Base-by-base conservation (phyloP, 1,284 basidiomycete species). In the Salmacisia buchloeana region DNA sequence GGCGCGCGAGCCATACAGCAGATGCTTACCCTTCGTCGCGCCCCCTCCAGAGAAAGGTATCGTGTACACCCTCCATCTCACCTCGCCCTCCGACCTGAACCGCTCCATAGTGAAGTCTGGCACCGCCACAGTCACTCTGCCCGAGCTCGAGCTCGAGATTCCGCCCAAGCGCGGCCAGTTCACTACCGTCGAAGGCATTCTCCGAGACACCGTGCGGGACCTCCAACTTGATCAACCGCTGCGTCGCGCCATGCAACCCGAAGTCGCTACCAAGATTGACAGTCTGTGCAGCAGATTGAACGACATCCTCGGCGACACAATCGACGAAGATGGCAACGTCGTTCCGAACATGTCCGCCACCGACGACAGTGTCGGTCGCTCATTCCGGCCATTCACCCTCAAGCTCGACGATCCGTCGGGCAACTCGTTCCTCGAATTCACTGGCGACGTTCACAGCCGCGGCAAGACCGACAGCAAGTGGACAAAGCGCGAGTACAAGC, bases 61-160 rank as follows among this genome's bases (percentile, higher is more conserved):
- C 52, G 72, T 81, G 60, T 97, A 96, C 82, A 94, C 92, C 13
- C 87, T 90, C 59, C 88, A 88, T 72, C 86, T 94, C 60, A 86
- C 90, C 25, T 82, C 85, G 45, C 58, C 69, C 12, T 82, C 83
- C 35, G 96, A 99, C 80, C 86, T 98, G 13, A 85, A 97, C 81
- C 88, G 96, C 3, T 94, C 97, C 82, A 83, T 99, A 64, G 90
- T 99, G 78, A 93, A 96, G 78, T 94, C 93, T 2, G 84, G 88
- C 33, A 86, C 85, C 33, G 91, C 90, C 80, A 89, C 90, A 59
- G 84, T 98, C 70, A 81, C 83, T 62, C 88, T 99, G 63, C 91
- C 92, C 36, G 92, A 97, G 78, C 86, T 90, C 70, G 87, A 93
- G 73, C 85, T 98, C 70, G 96, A 92, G 10, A 91, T 98, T 46